Evolutionary conservation across 768 basidiomycete species (phyloP), one percentile per base, ranked within the genome.

Genomic region (Lentinula lateritia): DNA sequence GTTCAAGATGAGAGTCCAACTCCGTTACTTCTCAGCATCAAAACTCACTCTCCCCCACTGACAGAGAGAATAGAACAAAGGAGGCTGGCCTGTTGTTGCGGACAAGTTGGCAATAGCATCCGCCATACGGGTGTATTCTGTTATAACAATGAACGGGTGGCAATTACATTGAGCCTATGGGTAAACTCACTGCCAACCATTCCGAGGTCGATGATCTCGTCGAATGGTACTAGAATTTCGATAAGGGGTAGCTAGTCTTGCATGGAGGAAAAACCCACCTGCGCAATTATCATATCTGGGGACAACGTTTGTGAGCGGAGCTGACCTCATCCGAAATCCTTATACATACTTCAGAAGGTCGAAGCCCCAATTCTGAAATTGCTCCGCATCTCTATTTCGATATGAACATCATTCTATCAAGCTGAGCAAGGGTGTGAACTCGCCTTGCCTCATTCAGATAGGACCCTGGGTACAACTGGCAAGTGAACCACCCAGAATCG

Each of bases 401-500:
- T 18, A 16, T 59, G 16, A 48, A 46, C 13, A n/a, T 23, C 6
- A 7, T 15, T 3, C 50, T 12, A 28, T n/a, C 28, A 15, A 0
- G 43, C 42, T 1, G 5, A 3, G 10, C 9, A 34, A 32, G 36
- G 4, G 9, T 4, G 16, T 32, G n/a, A n/a, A 64, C 68, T 20
- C 16, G 80, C 83, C 82, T 78, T 20, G 74, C 82, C 69, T 88
- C 86, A 61, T 88, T 85, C 67, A 78, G 75, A 71, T 77, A 88
- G 5, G 86, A 87, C 18, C 86, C 87, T 20, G 87, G 87, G 67
- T 86, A 88, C 10, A 80, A 61, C 50, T 80, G 78, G 65, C 87
- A 88, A 28, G 87, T 88, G 66, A 80, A 85, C 86, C 86, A 88
- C 18, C 87, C 87, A 0, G 87, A 79, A 65, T 87, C 85, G 62